phyloP scores from a whole-genome alignment of 306 rosid genomes.

The Gynostemma pentaphyllum region DNA sequence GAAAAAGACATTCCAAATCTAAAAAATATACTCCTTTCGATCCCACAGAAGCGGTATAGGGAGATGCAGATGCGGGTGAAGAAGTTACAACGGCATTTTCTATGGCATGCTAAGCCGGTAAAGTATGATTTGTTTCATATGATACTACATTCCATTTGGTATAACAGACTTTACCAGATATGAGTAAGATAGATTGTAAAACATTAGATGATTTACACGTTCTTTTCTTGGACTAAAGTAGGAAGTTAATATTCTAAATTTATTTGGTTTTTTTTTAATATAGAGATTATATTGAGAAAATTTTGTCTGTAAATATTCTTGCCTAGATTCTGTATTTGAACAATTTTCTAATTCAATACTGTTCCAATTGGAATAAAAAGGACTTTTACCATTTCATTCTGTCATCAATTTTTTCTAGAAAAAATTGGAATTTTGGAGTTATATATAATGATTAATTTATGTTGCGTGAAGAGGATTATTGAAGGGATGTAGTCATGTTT shows the following conservation, averaged over 20 bases:
- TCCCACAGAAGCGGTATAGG: constrained; percentile 52
- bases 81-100: constrained; percentile 74
- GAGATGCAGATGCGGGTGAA: constrained; percentile 73
- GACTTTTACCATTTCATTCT: too few species aligned
- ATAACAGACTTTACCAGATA: constrained; percentile 33
- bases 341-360: too few species aligned
- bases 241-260: background rate
- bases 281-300: background rate
- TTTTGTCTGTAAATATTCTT: background rate
- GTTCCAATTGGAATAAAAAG: too few species aligned
- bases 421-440: too few species aligned
- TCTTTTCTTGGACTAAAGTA: background rate
- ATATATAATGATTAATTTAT: too few species aligned
- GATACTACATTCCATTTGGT: constrained; percentile 89
- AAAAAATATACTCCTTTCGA: constrained; percentile 61
- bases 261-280: background rate
- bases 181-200: background rate
- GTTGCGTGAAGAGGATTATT: too few species aligned
- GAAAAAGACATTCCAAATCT: constrained; percentile 69
- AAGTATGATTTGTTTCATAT: constrained; percentile 87
- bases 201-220: background rate
- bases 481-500: too few species aligned
- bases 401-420: too few species aligned
- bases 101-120: constrained; percentile 77
- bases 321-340: background rate